These are phyloP conservation scores for Zizania palustris DNA, from an alignment of 202 grass and related monocot species.

Conservation along the genomic window DNA sequence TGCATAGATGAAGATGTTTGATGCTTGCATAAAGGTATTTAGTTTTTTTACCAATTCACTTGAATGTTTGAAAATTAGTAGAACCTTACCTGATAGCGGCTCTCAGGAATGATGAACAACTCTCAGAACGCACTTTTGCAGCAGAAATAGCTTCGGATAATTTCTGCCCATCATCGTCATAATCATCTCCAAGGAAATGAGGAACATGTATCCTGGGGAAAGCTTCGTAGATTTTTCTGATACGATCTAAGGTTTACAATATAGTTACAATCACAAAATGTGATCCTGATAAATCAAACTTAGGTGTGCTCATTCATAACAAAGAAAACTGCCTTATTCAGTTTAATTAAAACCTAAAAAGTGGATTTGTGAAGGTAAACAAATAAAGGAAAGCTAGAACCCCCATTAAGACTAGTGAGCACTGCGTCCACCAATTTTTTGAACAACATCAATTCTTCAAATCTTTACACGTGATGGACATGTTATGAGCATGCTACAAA, in stretches of 20 bases:
- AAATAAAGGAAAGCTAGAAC: neutral
- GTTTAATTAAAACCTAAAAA: conserved; percentile 24
- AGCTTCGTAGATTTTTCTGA: conserved; percentile 79
- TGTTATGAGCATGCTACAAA: conserved; percentile 28
- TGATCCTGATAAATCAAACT: conserved; percentile 18
- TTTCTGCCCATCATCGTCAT: conserved; percentile 82
- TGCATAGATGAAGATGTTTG: conserved; percentile 25
- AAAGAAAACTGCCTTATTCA: conserved; percentile 30
- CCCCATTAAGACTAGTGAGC: neutral
- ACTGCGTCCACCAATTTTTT: conserved; percentile 6
- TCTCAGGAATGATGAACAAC: conserved; percentile 88
- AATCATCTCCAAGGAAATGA: conserved; percentile 69
- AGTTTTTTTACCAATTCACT: neutral
- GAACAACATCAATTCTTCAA: neutral
- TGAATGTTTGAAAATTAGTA: conserved; percentile 27
- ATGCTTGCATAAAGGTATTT: conserved; percentile 10
- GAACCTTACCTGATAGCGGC: conserved; percentile 79
- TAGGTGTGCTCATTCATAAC: conserved; percentile 9
- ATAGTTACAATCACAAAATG: conserved; percentile 50
- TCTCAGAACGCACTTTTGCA: conserved; percentile 81
- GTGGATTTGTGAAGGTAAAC: conserved; percentile 21
- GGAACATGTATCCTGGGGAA: conserved; percentile 88
- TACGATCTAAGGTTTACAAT: conserved; percentile 54
- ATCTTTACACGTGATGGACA: neutral
- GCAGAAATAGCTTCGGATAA: conserved; percentile 84